Percentiles rank a stretch among this genome's conserved stretches.
Evolutionary conservation across 441 rosid genomes (phyloP).

Genomic region (Monsonia emarginata): DNA sequence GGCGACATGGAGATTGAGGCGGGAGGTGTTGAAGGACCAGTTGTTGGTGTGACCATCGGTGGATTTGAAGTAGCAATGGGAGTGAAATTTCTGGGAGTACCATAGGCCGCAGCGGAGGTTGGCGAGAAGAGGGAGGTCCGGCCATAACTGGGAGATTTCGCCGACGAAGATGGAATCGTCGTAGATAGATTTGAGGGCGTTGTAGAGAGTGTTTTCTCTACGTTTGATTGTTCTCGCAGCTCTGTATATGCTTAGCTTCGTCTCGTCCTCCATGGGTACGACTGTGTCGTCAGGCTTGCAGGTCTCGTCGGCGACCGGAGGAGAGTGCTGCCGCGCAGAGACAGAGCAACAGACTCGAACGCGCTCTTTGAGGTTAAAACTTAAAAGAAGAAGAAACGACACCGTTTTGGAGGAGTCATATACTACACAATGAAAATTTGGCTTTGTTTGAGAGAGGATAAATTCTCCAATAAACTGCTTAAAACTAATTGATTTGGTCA

Average conservation of each 20-base stretch:
- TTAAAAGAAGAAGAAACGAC: too few species aligned
- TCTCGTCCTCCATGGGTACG: constrained; percentile 22
- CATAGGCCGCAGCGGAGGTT: constrained; percentile 95
- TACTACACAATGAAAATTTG: too few species aligned
- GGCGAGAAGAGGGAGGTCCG: constrained; percentile 64
- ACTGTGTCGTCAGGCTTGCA: not conserved
- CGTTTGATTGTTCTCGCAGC: constrained; percentile 70
- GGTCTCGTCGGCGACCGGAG: not conserved
- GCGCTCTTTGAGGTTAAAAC: too few species aligned
- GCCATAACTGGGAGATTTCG: constrained; percentile 79
- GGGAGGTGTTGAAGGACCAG: constrained; percentile 69
- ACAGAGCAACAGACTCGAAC: too few species aligned
- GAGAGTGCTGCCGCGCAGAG: too few species aligned
- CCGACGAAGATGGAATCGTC: constrained; percentile 73
- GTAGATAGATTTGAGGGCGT: constrained; percentile 69
- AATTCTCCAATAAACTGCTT: too few species aligned
- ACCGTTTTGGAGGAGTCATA: too few species aligned
- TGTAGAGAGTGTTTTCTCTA: constrained; percentile 59
- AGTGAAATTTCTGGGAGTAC: constrained; percentile 57
- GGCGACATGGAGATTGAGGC: constrained; percentile 81
- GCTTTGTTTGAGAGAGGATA: too few species aligned
- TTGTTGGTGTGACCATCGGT: constrained; percentile 90
- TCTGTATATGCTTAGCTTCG: constrained; percentile 63
- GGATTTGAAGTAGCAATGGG: constrained; percentile 85
- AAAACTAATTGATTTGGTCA: too few species aligned